Evolutionary conservation across 164 flowering plant species (phyloP).

Genomic region (Annona squamosa): DNA sequence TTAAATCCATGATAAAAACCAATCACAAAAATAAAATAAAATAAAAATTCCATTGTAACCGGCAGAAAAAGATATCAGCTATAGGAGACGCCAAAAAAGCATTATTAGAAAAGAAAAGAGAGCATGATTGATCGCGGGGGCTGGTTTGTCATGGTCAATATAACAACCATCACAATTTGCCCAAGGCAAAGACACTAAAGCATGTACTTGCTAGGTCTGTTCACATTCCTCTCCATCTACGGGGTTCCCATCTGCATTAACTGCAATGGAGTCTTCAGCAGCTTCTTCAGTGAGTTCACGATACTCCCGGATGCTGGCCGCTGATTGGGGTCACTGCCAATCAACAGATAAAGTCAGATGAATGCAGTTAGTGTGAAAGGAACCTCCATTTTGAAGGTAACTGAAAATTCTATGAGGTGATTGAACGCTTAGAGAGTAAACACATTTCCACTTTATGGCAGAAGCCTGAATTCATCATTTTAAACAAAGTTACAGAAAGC

Average conservation of each 20-base stretch:
- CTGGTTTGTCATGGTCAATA: not conserved
- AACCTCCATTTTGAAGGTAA: not conserved
- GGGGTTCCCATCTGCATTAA: constrained; percentile 41
- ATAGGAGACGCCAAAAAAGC: not conserved
- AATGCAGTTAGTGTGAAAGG: not conserved
- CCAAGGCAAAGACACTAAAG: not conserved
- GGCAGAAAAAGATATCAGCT: not conserved
- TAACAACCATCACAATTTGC: not conserved
- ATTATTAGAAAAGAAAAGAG: not conserved
- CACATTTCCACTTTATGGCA: not conserved
- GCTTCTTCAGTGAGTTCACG: constrained; percentile 66
- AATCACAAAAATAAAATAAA: not conserved
- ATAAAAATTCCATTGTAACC: too few species aligned
- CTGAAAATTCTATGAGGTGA: not conserved
- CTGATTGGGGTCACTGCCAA: constrained; percentile 65
- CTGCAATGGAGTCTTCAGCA: constrained; percentile 70
- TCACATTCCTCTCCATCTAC: not conserved
- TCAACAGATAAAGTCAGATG: not conserved
- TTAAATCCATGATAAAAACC: not conserved
- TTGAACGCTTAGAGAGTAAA: not conserved
- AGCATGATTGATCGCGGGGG: not conserved
- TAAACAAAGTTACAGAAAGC: not conserved
- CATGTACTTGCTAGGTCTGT: not conserved
- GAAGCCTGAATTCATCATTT: not conserved
- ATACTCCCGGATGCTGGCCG: constrained; percentile 69